phyloP scores from a whole-genome alignment of 441 rosid species.

The Aleurites moluccanus region DNA sequence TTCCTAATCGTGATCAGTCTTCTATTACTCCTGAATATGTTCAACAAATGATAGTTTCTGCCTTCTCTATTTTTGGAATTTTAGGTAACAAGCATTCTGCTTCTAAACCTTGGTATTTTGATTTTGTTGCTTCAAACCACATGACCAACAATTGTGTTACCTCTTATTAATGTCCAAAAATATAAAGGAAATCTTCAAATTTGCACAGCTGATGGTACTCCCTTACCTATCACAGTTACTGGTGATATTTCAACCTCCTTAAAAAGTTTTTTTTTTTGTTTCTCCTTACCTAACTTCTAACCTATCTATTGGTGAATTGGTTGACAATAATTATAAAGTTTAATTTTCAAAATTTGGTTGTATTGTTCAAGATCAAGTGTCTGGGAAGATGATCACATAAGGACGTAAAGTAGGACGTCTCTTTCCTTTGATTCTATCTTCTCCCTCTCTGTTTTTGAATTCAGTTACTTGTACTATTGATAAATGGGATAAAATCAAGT shows the following conservation, averaged over 20 bases:
- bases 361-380: not conserved
- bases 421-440: not conserved
- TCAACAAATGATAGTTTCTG: no score
- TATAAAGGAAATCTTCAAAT: not conserved
- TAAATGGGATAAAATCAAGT: not conserved
- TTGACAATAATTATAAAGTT: not conserved
- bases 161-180: no score
- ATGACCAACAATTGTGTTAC: no score
- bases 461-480: not conserved
- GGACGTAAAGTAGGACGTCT: no score
- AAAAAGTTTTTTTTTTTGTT: no score
- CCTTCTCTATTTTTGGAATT: not conserved
- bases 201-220: conserved; percentile 2
- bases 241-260: conserved; percentile 13
- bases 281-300: not conserved
- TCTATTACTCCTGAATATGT: not conserved
- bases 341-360: not conserved
- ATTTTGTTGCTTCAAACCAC: no score
- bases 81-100: no score
- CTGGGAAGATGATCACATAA: not conserved
- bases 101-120: no score
- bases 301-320: not conserved
- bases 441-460: not conserved
- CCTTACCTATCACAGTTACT: not conserved
- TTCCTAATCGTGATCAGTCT: not conserved